Evolutionary conservation across 768 basidiomycete species (phyloP), one percentile per base, ranked within the genome.

Genomic region (Pleurotus salmoneostramineus): DNA sequence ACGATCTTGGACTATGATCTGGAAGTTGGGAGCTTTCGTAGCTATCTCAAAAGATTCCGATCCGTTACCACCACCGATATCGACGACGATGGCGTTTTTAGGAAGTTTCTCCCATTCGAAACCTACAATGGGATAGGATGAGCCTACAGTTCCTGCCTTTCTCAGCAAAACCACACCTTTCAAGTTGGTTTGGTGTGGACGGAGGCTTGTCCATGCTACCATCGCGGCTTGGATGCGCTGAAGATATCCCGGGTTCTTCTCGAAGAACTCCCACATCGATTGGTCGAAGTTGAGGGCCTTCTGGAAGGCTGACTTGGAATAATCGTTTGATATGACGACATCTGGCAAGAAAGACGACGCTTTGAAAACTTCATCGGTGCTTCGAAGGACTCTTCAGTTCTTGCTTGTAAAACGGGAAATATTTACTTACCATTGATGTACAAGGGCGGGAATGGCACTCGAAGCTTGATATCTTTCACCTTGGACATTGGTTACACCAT

Each of bases 291-390:
- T 37, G 2, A 56, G 17, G 33, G 56, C 47, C 14, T 14, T 46
- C 47, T 58, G 52, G 51, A 54, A 55, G 6, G 57, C 35, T 14
- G 54, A 42, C 35, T 45, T 37, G 15, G 48, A 12, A 27, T 44
- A 55, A 17, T 49, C 36, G 35, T 55, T 60, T 27, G 58, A 35
- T 4, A 60, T 40, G 50, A 58, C 59, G 6, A 48, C 52, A n/a
- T 69, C 68, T 5, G 64, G 56, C 34, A 68, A 36, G 49, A 60
- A 67, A 6, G 68, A 52, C 2, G 60, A 54, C 0, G 52, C 32
- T 55, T 67, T 67, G 56, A 66, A 59, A 2, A 56, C 45, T 43
- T 70, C 67, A 32, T 66, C 64, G 17, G 56, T 63, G 40, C 60
- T 50, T 42, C 31, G 14, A 4, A 10, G n/a, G 44, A 54, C 21